Evolutionary conservation across 148 eudicot species (phyloP), one percentile per base, ranked within the genome.

Genomic region (Gaultheria prostrata): DNA sequence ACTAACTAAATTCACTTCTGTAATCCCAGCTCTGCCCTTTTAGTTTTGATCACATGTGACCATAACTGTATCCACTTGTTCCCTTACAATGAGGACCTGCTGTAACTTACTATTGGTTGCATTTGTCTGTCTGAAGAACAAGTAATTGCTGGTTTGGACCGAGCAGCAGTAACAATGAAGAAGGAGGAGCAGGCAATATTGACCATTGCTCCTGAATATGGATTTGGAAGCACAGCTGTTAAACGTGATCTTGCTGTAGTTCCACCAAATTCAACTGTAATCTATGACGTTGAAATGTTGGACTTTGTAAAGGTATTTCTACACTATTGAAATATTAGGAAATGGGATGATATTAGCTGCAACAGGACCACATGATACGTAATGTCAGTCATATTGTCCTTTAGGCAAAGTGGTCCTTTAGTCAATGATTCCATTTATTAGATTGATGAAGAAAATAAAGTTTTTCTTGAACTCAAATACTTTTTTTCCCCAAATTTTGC

Each of bases 61-160:
- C 43, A 39, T 39, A 39, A 39, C 4, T 39, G 0, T 39, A 39
- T 39, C 43, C 43, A 39, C 43, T 39, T 39, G 43, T 39, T 39
- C 43, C 43, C 43, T 39, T 39, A 39, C 43, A 39, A 39, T 39
- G 43, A 4, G n/a, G 73, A 67, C 33, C 76, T 15, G n/a, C 57
- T 28, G 63, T 78, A 3, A 79, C 70, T 81, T 17, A 67, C 72
- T 46, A 33, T 32, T 50, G 65, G 45, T 28, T 15, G 35, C 49
- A 65, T 77, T 33, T 77, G 24, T 56, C 78, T 87, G 21, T 65
- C 80, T 72, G 78, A 59, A 93, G 93, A 93, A 79, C 93, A 91
- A 89, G 92, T 93, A 18, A 82, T 91, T 80, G 85, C 89, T 83
- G 95, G 95, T 17, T 84, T 93, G 56, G 95, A 93, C 82, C 90